Percentiles rank a stretch among this genome's conserved stretches.
These are phyloP conservation scores for Wallacemonas sp. DNA, from an alignment of 208 protist species.

Conservation along the genomic window DNA sequence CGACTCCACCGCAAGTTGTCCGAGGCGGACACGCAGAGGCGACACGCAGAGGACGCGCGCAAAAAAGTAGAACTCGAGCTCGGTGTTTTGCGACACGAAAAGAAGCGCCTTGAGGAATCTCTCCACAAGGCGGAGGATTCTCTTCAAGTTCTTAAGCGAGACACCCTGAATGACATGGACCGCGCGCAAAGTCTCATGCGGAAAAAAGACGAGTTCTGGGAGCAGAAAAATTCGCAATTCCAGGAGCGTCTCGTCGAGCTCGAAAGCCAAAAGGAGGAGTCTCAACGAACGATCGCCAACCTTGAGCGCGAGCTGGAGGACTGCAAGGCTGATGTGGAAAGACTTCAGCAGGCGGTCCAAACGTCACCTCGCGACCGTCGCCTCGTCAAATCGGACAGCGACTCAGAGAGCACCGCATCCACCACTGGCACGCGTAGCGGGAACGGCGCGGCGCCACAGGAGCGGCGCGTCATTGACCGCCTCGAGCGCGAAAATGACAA, in stretches of 20 bases:
- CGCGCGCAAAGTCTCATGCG: conserved; percentile 13
- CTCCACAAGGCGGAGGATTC: conserved; percentile 14
- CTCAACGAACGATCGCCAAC: background rate
- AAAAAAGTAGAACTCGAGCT: conserved; percentile 4
- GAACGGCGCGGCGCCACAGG: background rate
- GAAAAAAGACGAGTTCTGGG: conserved; percentile 17
- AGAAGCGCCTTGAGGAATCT: conserved; percentile 15
- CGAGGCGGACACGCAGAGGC: conserved; percentile 7
- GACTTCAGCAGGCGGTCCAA: conserved; percentile 4
- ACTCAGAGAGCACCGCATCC: conserved; percentile 6
- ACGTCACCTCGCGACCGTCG: background rate
- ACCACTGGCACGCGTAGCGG: conserved; percentile 5
- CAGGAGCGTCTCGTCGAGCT: conserved; percentile 1
- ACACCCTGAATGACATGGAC: conserved; percentile 17
- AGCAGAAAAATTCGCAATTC: conserved; percentile 6
- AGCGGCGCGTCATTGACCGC: conserved; percentile 26
- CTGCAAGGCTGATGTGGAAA: background rate
- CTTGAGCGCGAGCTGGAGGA: conserved; percentile 13
- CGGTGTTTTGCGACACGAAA: conserved; percentile 10
- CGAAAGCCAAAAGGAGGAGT: conserved; percentile 10
- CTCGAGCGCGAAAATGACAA: conserved; percentile 80
- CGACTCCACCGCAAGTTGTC: conserved; percentile 6
- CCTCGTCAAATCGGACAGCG: conserved; percentile 11
- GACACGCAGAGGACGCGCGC: conserved; percentile 3
- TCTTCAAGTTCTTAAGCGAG: conserved; percentile 13